Conservation (phyloP, 805 yeast species). For the Myxozyma kluyveri region DNA sequence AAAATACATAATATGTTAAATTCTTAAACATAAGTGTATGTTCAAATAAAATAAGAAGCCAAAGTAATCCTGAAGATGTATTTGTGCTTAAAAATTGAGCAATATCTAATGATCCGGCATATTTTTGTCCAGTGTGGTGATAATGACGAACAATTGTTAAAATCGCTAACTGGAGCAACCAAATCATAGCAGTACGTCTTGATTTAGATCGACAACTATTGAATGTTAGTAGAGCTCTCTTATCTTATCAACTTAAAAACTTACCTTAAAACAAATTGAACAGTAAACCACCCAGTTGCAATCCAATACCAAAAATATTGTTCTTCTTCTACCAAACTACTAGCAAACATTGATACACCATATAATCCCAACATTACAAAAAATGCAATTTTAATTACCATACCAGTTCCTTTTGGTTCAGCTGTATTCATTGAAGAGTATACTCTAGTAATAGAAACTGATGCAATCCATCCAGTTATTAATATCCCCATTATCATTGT, state of each 20-base stretch:
- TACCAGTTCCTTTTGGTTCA: neutral
- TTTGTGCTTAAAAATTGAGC: constrained; percentile 43
- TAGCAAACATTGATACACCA: constrained; percentile 67
- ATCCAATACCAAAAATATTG: constrained; percentile 95
- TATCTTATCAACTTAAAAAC: neutral
- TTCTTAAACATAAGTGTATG: constrained; percentile 41
- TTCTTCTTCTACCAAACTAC: constrained; percentile 92
- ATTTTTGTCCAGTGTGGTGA: constrained; percentile 79
- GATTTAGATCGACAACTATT: constrained; percentile 5
- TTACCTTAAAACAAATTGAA: constrained; percentile 8
- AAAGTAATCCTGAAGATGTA: constrained; percentile 37
- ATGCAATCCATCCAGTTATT: constrained; percentile 33
- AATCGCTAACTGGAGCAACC: constrained; percentile 36
- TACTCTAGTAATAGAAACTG: constrained; percentile 7
- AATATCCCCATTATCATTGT: constrained; percentile 49
- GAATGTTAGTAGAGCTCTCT: neutral
- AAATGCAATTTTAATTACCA: constrained; percentile 19
- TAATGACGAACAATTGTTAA: constrained; percentile 71
- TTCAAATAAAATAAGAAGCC: constrained; percentile 48
- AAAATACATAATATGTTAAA: constrained; percentile 33
- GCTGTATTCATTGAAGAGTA: neutral
- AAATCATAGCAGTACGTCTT: constrained; percentile 17
- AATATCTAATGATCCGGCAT: constrained; percentile 50
- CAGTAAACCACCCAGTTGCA: constrained; percentile 39
- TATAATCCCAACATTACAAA: constrained; percentile 41